Evolutionary conservation across 768 basidiomycete species (phyloP).

Genomic region (Termitomyces eurrhizus): DNA sequence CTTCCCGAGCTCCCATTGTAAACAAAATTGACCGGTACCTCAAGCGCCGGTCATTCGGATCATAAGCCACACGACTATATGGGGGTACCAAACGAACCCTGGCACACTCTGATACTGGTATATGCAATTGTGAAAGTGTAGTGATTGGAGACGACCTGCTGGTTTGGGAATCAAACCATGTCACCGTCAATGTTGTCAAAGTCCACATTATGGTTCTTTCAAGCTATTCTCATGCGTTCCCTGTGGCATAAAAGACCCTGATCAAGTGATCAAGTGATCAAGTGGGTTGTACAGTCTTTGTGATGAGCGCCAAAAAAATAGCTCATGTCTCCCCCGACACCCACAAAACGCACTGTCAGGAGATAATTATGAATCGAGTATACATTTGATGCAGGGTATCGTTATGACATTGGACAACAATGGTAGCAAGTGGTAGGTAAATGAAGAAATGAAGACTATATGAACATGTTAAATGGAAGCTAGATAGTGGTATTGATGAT

Average conservation of each 20-base stretch:
- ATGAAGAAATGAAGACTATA: constrained; percentile 12
- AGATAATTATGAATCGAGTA: not conserved
- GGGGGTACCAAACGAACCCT: too few species aligned
- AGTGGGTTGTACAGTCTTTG: not conserved
- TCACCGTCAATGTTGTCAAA: not conserved
- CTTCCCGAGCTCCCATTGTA: not conserved
- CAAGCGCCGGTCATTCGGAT: not conserved
- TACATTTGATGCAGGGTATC: constrained; percentile 7
- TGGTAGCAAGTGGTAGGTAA: not conserved
- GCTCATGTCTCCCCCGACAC: not conserved
- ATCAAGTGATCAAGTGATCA: not conserved
- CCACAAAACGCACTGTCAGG: not conserved
- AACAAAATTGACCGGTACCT: not conserved
- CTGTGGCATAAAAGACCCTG: not conserved
- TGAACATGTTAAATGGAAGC: constrained; percentile 15
- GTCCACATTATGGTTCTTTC: not conserved
- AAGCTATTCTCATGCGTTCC: not conserved
- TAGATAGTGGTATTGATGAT: constrained; percentile 13
- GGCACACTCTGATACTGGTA: too few species aligned
- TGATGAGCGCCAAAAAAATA: not conserved
- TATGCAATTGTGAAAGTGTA: not conserved
- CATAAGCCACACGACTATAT: not conserved
- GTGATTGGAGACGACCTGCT: not conserved
- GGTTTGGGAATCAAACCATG: not conserved
- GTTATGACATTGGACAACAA: constrained; percentile 6